Evolutionary conservation across 139 green algal genomes (phyloP).

Genomic region (Trebouxia sp.): DNA sequence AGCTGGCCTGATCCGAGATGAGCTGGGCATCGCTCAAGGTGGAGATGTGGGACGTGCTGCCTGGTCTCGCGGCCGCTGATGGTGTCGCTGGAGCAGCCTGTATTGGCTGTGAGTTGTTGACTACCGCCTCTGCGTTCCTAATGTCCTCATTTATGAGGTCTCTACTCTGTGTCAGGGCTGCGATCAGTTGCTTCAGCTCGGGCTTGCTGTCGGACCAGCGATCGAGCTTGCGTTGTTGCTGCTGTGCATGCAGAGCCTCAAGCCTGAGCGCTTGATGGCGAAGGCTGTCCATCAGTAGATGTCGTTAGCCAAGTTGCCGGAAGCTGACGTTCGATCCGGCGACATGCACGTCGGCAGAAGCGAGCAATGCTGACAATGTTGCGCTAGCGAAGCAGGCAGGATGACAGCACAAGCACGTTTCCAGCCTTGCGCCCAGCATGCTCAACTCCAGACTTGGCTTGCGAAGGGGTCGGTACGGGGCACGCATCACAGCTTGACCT

Average conservation of each 20-base stretch:
- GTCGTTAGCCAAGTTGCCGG: too few relatives aligned
- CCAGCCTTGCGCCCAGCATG: too few relatives aligned
- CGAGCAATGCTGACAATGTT: too few relatives aligned
- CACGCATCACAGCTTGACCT: too few relatives aligned
- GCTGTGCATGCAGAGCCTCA: neutral
- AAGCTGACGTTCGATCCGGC: too few relatives aligned
- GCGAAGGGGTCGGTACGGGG: too few relatives aligned
- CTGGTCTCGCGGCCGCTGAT: neutral
- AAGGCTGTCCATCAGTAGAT: neutral
- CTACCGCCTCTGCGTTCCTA: neutral
- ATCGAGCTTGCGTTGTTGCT: constrained; percentile 43
- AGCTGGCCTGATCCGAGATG: neutral
- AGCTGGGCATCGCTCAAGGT: neutral
- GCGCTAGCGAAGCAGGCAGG: too few relatives aligned
- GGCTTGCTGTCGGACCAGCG: constrained; percentile 34
- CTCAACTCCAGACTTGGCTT: too few relatives aligned
- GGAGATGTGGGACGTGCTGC: neutral
- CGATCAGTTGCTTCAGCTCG: constrained; percentile 21
- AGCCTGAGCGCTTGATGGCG: neutral
- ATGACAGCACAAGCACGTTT: too few relatives aligned
- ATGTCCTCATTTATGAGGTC: neutral
- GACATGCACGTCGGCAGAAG: too few relatives aligned
- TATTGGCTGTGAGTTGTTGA: neutral
- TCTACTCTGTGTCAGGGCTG: neutral
- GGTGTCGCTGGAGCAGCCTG: neutral